These are phyloP conservation scores for Candida michaelii DNA, from an alignment of 805 yeast genomes.

Conservation along the genomic window DNA sequence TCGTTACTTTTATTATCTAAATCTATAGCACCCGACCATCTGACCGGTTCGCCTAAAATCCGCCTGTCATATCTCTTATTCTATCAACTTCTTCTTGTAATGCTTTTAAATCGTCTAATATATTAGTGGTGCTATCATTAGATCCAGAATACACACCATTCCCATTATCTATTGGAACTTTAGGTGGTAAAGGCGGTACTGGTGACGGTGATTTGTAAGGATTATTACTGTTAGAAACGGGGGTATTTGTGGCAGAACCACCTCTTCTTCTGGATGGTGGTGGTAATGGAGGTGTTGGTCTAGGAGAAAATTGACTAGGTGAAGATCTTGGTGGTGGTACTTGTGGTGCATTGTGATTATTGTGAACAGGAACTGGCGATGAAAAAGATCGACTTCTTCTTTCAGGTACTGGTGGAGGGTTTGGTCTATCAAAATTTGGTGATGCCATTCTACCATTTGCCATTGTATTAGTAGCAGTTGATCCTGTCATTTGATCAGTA, in stretches of 20 bases:
- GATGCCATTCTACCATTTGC: slow-evolving; percentile 28
- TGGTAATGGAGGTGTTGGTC: slow-evolving; percentile 41
- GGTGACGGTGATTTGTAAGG: slow-evolving; percentile 1
- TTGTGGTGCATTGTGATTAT: slow-evolving; percentile 5
- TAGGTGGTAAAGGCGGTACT: slow-evolving; percentile 12
- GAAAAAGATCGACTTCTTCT: slow-evolving; percentile 36
- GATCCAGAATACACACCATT: neutral
- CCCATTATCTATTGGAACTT: slow-evolving; percentile 6
- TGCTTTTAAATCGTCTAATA: slow-evolving; percentile 63
- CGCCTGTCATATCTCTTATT: slow-evolving; percentile 47
- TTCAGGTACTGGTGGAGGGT: slow-evolving; percentile 29
- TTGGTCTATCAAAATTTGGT: slow-evolving; percentile 10
- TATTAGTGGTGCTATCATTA: slow-evolving; percentile 45
- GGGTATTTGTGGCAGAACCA: slow-evolving; percentile 7
- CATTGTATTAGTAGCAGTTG: slow-evolving; percentile 29
- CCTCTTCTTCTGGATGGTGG: slow-evolving; percentile 39
- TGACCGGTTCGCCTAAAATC: slow-evolving; percentile 36
- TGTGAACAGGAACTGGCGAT: slow-evolving; percentile 24
- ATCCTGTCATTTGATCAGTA: slow-evolving; percentile 43
- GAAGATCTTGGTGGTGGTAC: slow-evolving; percentile 29
- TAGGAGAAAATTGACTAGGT: slow-evolving; percentile 25
- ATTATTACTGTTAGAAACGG: neutral
- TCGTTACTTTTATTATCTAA: no score
- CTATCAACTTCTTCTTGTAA: slow-evolving; percentile 70
- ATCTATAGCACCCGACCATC: no score